Conservation (phyloP, 2,329 filamentous ascomycete species). For the Aspergillus brasiliensis region DNA sequence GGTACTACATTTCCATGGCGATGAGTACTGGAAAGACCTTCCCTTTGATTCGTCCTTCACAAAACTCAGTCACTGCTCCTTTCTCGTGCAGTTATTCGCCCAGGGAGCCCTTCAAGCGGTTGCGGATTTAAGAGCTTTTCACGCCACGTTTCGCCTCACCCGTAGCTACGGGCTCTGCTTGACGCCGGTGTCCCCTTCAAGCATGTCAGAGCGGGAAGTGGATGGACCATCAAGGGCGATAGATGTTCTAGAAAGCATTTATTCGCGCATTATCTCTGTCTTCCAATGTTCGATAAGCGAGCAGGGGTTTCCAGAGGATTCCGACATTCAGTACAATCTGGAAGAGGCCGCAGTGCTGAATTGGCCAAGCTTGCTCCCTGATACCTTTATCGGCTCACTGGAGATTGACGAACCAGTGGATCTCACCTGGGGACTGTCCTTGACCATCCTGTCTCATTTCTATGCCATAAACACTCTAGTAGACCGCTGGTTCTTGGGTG, state of each 20-base stretch:
- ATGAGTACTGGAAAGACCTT: not conserved
- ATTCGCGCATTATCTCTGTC: not conserved
- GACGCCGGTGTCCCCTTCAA: not conserved
- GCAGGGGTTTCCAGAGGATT: not conserved
- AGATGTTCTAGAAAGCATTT: not conserved
- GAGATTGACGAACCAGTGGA: not conserved
- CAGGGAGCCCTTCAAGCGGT: not conserved
- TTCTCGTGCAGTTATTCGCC: not conserved
- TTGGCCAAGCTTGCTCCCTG: not conserved
- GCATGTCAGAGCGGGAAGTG: not conserved
- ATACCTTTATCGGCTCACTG: not conserved
- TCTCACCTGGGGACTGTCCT: not conserved
- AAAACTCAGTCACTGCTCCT: not conserved
- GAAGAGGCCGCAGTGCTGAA: not conserved
- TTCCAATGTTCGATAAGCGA: not conserved
- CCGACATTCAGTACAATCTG: not conserved
- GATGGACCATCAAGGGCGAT: not conserved
- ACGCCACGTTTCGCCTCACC: not conserved
- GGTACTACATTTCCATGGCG: not conserved
- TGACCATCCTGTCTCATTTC: slow-evolving; percentile 4
- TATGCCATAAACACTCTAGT: slow-evolving; percentile 9
- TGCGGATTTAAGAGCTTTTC: not conserved
- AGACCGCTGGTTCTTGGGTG: slow-evolving; percentile 5
- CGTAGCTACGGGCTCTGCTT: too few relatives aligned
- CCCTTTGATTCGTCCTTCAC: not conserved